phyloP scores from a whole-genome alignment of 139 green algal species.

The Dunaliella primolecta region DNA sequence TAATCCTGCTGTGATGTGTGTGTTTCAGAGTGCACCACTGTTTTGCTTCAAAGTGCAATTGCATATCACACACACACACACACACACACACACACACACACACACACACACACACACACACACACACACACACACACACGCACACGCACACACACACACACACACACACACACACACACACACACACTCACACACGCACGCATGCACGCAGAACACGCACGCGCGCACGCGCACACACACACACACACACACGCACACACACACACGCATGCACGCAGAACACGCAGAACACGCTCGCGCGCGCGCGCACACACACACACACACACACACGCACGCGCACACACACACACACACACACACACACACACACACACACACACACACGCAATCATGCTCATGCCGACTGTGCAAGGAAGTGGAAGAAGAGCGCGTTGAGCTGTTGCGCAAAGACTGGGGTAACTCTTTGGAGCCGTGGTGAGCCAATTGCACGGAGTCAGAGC shows the following conservation, averaged over 20 bases:
- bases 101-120: no score
- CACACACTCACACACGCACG: background rate
- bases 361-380: conserved; percentile 13
- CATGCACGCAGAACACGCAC: background rate
- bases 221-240: background rate
- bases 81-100: no score
- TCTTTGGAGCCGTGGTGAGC: background rate
- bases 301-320: conserved; percentile 4
- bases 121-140: no score
- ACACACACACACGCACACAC: conserved; percentile 9
- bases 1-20: no score
- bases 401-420: background rate
- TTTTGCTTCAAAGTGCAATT: no score
- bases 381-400: background rate
- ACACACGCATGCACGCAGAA: conserved; percentile 11
- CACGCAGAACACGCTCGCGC: background rate
- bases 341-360: conserved; percentile 7
- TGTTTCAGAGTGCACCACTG: no score
- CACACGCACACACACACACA: no score
- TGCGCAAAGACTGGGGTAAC: conserved; percentile 8
- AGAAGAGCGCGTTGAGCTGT: background rate
- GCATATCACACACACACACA: no score
- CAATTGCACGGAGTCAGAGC: no score
- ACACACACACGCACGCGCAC: conserved; percentile 5
- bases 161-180: no score